A percentile compares a stretch with the other conserved stretches of the same genome.
Conservation (phyloP, 1,284 basidiomycete genomes). For the Cryptococcus jaspeensis region DNA sequence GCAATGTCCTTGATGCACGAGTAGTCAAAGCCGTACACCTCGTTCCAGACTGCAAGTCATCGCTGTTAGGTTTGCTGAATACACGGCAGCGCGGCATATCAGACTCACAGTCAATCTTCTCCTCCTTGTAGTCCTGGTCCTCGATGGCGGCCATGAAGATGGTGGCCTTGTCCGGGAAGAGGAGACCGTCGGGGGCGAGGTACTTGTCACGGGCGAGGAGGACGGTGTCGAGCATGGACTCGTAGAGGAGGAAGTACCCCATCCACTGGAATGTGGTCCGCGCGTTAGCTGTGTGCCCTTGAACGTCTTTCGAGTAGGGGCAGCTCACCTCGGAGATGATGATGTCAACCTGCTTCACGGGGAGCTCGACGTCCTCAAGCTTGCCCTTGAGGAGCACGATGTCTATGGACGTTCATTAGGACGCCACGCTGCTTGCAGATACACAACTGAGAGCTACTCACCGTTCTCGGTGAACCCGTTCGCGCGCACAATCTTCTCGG, state of each 20-base stretch:
- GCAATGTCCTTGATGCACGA: conserved; percentile 99
- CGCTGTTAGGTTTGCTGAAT: background rate
- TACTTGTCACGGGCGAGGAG: conserved; percentile 96
- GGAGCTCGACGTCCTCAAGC: conserved; percentile 85
- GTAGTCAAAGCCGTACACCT: conserved; percentile 99
- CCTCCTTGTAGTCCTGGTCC: conserved; percentile 99
- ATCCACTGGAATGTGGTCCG: conserved; percentile 41
- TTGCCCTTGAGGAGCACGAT: conserved; percentile 98
- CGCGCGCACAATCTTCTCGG: conserved; percentile 90
- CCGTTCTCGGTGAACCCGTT: conserved; percentile 90
- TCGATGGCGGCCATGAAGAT: conserved; percentile 96
- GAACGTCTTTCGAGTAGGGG: background rate
- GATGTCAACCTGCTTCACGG: conserved; percentile 89
- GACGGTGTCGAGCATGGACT: conserved; percentile 99
- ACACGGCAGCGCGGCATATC: background rate
- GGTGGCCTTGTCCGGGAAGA: conserved; percentile 95
- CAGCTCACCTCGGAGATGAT: conserved; percentile 82
- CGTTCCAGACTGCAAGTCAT: conserved; percentile 82
- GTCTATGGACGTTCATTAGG: conserved; percentile 53
- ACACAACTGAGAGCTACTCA: conserved; percentile 53
- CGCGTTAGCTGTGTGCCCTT: background rate
- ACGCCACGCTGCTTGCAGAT: background rate
- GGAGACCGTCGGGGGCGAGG: conserved; percentile 81
- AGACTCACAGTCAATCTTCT: conserved; percentile 93
- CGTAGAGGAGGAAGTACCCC: conserved; percentile 70